A percentile compares a stretch with the other conserved stretches of the same genome.
phyloP scores from a whole-genome alignment of 495 filamentous ascomycete genomes.

The Melanomma pulvis-pyrius region DNA sequence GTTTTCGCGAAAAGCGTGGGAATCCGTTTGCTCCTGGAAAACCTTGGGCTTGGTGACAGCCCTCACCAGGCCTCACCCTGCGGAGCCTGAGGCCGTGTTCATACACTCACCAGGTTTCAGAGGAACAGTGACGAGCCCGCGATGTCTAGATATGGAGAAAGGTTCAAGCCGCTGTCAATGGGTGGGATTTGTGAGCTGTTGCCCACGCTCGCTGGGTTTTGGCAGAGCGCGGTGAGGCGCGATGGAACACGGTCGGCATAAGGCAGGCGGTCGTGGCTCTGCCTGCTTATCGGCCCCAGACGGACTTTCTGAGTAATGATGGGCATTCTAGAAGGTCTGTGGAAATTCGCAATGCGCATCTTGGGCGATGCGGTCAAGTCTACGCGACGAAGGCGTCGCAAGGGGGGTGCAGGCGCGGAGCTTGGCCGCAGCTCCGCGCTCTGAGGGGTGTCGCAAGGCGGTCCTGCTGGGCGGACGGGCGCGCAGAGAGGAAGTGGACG shows the following conservation, averaged over 20 bases:
- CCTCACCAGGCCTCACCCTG: neutral
- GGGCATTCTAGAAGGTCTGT: neutral
- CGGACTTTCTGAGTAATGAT: neutral
- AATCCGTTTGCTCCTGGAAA: neutral
- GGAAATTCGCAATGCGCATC: neutral
- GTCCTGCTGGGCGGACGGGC: neutral
- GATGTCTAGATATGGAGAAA: neutral
- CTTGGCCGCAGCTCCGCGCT: conserved; percentile 6
- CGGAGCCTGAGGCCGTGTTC: conserved; percentile 8
- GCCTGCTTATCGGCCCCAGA: neutral
- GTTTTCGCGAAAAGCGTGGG: neutral
- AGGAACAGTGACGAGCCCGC: neutral
- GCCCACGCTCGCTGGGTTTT: neutral
- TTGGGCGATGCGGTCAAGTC: neutral
- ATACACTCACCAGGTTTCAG: conserved; percentile 4
- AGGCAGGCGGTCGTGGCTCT: neutral
- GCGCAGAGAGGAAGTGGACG: neutral
- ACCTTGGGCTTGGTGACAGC: neutral
- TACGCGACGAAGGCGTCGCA: neutral
- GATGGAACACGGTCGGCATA: neutral
- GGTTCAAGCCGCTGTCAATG: neutral
- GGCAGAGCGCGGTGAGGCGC: neutral
- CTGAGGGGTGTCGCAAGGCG: neutral
- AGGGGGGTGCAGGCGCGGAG: conserved; percentile 14
- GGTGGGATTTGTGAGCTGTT: neutral